Conservation (phyloP, 1,284 basidiomycete genomes). For the Moniliella sp. region DNA sequence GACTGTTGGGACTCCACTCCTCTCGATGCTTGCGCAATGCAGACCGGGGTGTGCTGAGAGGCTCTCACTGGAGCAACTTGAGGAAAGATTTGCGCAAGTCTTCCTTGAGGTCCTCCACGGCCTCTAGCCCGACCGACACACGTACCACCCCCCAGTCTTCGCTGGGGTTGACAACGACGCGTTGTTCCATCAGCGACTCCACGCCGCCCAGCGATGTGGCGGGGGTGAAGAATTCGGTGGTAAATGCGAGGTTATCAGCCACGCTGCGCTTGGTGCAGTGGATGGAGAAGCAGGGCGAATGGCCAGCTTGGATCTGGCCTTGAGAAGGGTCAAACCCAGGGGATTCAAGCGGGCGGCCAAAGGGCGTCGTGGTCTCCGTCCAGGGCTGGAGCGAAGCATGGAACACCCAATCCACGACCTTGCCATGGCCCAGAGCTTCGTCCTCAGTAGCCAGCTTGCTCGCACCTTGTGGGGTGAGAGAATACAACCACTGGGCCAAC, state of each 20-base stretch:
- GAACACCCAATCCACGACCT: slow-evolving; percentile 48
- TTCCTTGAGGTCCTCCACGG: slow-evolving; percentile 17
- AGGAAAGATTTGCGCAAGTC: slow-evolving; percentile 13
- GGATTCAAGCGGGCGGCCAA: slow-evolving; percentile 13
- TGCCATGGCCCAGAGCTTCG: slow-evolving; percentile 34
- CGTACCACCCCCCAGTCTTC: slow-evolving; percentile 38
- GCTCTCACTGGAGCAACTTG: too few species aligned
- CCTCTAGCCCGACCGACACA: slow-evolving; percentile 22
- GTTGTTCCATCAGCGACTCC: slow-evolving; percentile 64
- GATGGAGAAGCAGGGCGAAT: slow-evolving; percentile 57
- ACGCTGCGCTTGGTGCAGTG: not conserved
- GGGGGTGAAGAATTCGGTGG: slow-evolving; percentile 52
- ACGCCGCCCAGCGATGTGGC: slow-evolving; percentile 80
- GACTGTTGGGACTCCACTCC: too few species aligned
- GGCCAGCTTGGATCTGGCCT: slow-evolving; percentile 66
- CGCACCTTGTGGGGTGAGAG: slow-evolving; percentile 35
- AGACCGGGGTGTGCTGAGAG: too few species aligned
- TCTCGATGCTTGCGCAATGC: too few species aligned
- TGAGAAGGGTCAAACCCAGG: slow-evolving; percentile 47
- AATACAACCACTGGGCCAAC: slow-evolving; percentile 57
- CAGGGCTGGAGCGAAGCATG: slow-evolving; percentile 56
- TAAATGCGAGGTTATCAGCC: slow-evolving; percentile 40
- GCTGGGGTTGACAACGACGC: slow-evolving; percentile 45
- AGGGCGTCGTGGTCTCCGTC: slow-evolving; percentile 31
- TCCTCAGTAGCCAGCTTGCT: slow-evolving; percentile 11